Base-by-base conservation (phyloP, 1,284 basidiomycete species). In the Moesziomyces parantarcticus region DNA sequence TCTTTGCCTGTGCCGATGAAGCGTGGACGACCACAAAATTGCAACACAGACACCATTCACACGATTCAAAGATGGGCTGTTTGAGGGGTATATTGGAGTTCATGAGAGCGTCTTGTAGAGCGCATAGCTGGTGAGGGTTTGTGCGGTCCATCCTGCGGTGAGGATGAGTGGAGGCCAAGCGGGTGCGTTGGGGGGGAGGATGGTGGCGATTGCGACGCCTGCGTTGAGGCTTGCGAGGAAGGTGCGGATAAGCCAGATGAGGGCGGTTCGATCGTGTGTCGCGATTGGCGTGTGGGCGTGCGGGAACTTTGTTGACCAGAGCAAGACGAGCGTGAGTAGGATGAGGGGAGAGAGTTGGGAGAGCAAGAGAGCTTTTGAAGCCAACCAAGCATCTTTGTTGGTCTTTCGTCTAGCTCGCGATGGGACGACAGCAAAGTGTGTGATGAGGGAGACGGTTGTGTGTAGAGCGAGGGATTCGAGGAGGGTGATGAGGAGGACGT, bases 281-380 rank as follows among this genome's bases (percentile, higher is more conserved):
- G 34, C 20, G 20, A 21, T 18, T 23, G 41, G 13, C 26, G 48
- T 13, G 21, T 43, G 14, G 18, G 55, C n/a, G 46, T 57, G 62
- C n/a, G 73, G 64, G 48, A 72, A 64, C 29, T 63, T 63, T 18
- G 62, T 89, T 26, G 88, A 88, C 93, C 93, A 96, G 65, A 96
- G 90, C 0, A 92, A 89, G 18, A 96, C 88, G 18, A 92, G 86
- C 69, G 92, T 89, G 22, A 94, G 88, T 5, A 96, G 88, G 80
- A 94, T 91, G 10, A 93, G 87, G 73, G 95, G 95, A 2, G 92
- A 91, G 36, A 95, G 85, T 1, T 93, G 93, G 0, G 93, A 93
- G 81, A 94, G 94, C 65, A 95, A 87, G 5, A 95, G 86, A 4
- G 91, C 90, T 18, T 95, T 87, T 1, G 92, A 90, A 39, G 94